Evolutionary conservation across 2,329 filamentous ascomycete species (phyloP).

Genomic region (Epichloe uncinata): DNA sequence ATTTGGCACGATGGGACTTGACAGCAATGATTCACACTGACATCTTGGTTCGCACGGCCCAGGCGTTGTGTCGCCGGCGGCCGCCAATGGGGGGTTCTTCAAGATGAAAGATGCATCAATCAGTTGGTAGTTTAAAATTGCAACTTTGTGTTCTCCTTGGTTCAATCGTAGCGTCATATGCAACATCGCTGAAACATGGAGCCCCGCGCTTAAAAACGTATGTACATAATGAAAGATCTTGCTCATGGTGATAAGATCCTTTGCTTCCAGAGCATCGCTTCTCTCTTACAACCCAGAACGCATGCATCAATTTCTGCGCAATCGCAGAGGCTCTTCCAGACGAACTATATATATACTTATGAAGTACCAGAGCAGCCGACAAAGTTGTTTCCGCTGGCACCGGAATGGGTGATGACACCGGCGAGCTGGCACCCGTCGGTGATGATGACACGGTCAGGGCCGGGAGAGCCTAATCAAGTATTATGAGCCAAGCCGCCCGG

Average conservation of each 20-base stretch:
- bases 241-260: background rate
- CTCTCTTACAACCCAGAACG: background rate
- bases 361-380: slow-evolving; percentile 38
- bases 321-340: too few relatives aligned
- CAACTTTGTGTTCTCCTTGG: too few relatives aligned
- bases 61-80: too few relatives aligned
- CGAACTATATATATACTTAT: background rate
- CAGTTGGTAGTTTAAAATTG: too few relatives aligned
- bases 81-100: too few relatives aligned
- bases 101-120: too few relatives aligned
- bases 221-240: background rate
- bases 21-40: too few relatives aligned
- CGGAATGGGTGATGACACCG: slow-evolving; percentile 57
- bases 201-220: background rate
- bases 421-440: slow-evolving; percentile 42
- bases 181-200: too few relatives aligned
- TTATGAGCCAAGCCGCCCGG: background rate
- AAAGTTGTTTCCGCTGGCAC: slow-evolving; percentile 54
- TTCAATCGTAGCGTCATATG: too few relatives aligned
- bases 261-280: background rate
- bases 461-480: slow-evolving; percentile 29
- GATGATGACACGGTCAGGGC: slow-evolving; percentile 51
- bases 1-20: too few relatives aligned
- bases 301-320: too few relatives aligned
- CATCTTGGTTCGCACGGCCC: too few relatives aligned